Conservation (phyloP, 2,329 filamentous ascomycete species). For the Sporothrix luriei region DNA sequence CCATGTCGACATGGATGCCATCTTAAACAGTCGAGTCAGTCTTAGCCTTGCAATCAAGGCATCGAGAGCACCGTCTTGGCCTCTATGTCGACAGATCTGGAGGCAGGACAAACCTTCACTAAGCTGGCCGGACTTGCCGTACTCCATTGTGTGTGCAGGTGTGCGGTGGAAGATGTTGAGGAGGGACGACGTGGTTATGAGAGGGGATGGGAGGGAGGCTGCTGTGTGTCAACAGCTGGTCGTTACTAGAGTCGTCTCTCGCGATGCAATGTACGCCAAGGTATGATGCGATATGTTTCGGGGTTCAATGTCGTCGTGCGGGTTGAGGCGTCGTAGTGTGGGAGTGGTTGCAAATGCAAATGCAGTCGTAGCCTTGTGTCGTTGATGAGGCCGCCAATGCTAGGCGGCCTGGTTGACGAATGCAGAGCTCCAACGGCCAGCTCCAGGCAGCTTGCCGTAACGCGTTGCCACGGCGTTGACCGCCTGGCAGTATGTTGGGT, state of each 20-base stretch:
- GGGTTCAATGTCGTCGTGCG: neutral
- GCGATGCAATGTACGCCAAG: neutral
- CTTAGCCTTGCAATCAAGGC: neutral
- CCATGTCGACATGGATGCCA: conserved; percentile 99
- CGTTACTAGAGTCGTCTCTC: neutral
- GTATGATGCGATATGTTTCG: too few relatives aligned
- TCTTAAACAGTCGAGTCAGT: conserved; percentile 56
- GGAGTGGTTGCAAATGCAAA: neutral
- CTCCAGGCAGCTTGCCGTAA: conserved; percentile 36
- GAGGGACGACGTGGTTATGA: neutral
- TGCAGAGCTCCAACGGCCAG: conserved; percentile 25
- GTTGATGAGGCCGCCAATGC: conserved; percentile 30
- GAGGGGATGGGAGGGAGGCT: neutral
- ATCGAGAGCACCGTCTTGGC: neutral
- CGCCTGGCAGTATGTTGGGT: conserved; percentile 32
- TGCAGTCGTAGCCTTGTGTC: conserved; percentile 32
- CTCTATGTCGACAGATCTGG: neutral
- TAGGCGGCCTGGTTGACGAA: conserved; percentile 26
- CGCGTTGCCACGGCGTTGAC: conserved; percentile 33
- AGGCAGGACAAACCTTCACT: conserved; percentile 56
- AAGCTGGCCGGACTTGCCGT: conserved; percentile 62
- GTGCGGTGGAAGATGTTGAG: neutral
- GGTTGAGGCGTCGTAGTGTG: neutral
- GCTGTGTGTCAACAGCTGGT: neutral
- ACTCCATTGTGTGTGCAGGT: conserved; percentile 57